Percentiles rank a stretch among this genome's conserved stretches.
Evolutionary conservation across 2,329 filamentous ascomycete genomes (phyloP).

Genomic region (Alternaria gansuensis): DNA sequence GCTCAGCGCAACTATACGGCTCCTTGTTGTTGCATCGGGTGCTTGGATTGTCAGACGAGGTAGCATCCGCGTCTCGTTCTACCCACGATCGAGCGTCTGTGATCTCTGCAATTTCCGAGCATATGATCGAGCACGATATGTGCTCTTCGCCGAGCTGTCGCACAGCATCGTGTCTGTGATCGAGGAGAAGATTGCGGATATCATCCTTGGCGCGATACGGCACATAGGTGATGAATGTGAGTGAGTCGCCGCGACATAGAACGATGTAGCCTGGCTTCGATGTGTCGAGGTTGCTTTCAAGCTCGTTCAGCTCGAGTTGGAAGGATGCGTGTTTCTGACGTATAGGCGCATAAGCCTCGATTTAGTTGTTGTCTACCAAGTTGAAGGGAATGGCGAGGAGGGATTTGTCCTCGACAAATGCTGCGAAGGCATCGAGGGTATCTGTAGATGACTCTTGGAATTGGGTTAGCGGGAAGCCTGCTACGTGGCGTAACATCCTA

Average conservation of each 20-base stretch:
- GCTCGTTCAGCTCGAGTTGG: slow-evolving; percentile 27
- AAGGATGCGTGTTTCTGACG: slow-evolving; percentile 9
- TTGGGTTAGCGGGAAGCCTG: neutral
- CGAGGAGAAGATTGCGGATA: slow-evolving; percentile 23
- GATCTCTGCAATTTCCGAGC: slow-evolving; percentile 42
- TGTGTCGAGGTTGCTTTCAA: slow-evolving; percentile 28
- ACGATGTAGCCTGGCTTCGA: slow-evolving; percentile 34
- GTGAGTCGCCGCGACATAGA: slow-evolving; percentile 23
- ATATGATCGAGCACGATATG: slow-evolving; percentile 33
- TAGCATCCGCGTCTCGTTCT: slow-evolving; percentile 28
- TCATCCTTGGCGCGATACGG: slow-evolving; percentile 26
- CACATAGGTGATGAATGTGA: slow-evolving; percentile 38
- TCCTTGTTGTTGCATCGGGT: neutral
- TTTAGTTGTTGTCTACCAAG: neutral
- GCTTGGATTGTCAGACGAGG: neutral
- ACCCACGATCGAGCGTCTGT: slow-evolving; percentile 39
- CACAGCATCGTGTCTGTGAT: slow-evolving; percentile 24
- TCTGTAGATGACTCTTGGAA: neutral
- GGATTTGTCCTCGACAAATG: neutral
- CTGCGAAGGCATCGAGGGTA: neutral
- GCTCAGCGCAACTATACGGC: neutral
- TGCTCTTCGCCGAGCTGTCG: slow-evolving; percentile 25
- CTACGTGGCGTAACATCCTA: neutral
- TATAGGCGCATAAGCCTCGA: neutral
- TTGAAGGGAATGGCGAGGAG: neutral